Conservation (phyloP, 2,329 filamentous ascomycete genomes). For the Alternaria incomplexa region DNA sequence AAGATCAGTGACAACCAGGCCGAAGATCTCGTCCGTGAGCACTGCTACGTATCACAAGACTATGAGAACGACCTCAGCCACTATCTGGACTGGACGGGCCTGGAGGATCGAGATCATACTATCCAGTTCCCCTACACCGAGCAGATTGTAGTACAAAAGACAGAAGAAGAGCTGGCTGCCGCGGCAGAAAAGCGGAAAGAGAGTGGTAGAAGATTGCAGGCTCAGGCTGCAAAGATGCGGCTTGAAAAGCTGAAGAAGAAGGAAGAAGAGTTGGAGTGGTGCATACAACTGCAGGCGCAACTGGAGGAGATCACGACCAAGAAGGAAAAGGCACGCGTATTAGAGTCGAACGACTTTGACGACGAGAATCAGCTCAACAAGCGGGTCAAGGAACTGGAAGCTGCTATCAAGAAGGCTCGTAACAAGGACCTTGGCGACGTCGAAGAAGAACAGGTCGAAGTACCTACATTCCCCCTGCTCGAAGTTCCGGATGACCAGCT, state of each 20-base stretch:
- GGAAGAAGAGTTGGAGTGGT: slow-evolving; percentile 94
- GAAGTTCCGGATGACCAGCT: slow-evolving; percentile 91
- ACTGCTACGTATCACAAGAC: slow-evolving; percentile 86
- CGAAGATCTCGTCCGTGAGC: slow-evolving; percentile 83
- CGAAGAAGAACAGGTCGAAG: slow-evolving; percentile 77
- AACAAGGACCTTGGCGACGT: slow-evolving; percentile 91
- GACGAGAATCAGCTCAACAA: slow-evolving; percentile 87
- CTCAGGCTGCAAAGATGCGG: slow-evolving; percentile 97
- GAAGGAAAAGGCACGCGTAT: slow-evolving; percentile 75
- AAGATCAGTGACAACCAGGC: slow-evolving; percentile 87
- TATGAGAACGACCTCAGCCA: slow-evolving; percentile 78
- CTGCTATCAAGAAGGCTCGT: slow-evolving; percentile 83
- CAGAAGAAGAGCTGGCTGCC: slow-evolving; percentile 86
- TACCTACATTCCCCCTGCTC: slow-evolving; percentile 84
- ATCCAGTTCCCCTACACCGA: slow-evolving; percentile 95
- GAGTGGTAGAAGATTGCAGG: slow-evolving; percentile 86
- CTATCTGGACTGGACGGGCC: slow-evolving; percentile 87
- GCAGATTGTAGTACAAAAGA: slow-evolving; percentile 88
- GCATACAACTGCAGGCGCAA: slow-evolving; percentile 78
- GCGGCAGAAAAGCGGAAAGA: slow-evolving; percentile 96
- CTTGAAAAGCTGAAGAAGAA: slow-evolving; percentile 94
- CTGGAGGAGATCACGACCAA: slow-evolving; percentile 81
- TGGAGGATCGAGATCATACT: slow-evolving; percentile 87
- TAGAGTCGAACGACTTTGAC: slow-evolving; percentile 91
- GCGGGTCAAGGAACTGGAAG: slow-evolving; percentile 86